phyloP scores from a whole-genome alignment of 495 filamentous ascomycete genomes.

The Hypomontagnella monticulosa region DNA sequence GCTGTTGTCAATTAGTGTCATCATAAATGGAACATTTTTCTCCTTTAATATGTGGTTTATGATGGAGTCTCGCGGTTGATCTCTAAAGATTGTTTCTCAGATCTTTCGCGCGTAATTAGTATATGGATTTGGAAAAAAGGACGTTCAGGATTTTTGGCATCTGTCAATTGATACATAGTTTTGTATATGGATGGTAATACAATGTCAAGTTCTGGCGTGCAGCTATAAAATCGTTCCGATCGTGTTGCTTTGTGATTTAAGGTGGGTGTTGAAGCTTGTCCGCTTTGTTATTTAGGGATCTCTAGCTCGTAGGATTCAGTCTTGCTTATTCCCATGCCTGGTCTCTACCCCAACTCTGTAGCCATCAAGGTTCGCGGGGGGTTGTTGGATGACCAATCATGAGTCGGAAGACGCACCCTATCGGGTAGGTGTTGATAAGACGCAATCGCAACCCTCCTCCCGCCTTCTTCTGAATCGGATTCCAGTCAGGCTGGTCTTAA shows the following conservation, averaged over 20 bases:
- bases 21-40: constrained; percentile 25
- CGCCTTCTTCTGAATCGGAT: constrained; percentile 18
- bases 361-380: constrained; percentile 10
- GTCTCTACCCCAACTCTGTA: no score
- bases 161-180: constrained; percentile 43
- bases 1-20: constrained; percentile 34
- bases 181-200: constrained; percentile 48
- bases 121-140: constrained; percentile 43
- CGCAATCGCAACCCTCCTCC: constrained; percentile 19
- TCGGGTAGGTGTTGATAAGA: constrained; percentile 28
- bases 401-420: constrained; percentile 4
- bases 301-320: background rate
- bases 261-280: background rate
- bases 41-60: constrained; percentile 35
- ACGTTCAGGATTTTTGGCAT: constrained; percentile 45
- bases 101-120: constrained; percentile 42
- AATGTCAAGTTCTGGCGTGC: constrained; percentile 42
- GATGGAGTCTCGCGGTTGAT: constrained; percentile 45
- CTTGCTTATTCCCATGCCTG: background rate
- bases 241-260: no score
- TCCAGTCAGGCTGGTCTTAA: no score
- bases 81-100: constrained; percentile 41
- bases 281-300: background rate
- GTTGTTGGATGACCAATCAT: constrained; percentile 13
- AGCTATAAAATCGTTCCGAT: no score